Percentiles rank a stretch among this genome's conserved stretches.
Evolutionary conservation across 116 monocot genomes (phyloP).

Genomic region (Phalaenopsis hybrid): DNA sequence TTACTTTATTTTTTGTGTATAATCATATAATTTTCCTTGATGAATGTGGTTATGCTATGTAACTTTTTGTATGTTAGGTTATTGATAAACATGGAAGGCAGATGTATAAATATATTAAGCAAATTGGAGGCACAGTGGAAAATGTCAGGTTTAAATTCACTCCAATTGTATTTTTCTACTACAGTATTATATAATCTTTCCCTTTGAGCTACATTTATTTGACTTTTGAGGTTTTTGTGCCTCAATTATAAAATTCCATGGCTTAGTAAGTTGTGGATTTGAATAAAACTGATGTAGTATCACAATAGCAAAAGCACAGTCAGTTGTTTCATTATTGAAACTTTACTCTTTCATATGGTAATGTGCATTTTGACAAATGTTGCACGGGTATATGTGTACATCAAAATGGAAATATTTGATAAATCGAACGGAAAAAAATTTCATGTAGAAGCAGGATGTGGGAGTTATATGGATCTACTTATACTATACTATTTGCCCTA

Average conservation of each 20-base stretch:
- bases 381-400: not conserved
- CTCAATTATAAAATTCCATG: not conserved
- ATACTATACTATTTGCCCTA: too few relatives aligned
- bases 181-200: not conserved
- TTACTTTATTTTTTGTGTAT: not conserved
- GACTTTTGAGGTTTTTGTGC: not conserved
- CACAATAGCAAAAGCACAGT: not conserved
- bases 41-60: not conserved
- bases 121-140: constrained; percentile 55
- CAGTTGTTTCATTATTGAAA: not conserved
- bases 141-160: constrained; percentile 42
- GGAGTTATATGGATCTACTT: too few relatives aligned
- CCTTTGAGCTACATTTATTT: not conserved
- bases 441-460: not conserved
- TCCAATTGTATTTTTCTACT: not conserved
- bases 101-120: constrained; percentile 44
- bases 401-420: not conserved
- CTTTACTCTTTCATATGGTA: not conserved
- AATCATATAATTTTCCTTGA: not conserved
- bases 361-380: not conserved
- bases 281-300: not conserved
- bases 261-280: not conserved
- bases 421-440: not conserved
- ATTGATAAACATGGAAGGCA: constrained; percentile 42
- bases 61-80: constrained; percentile 32